These are phyloP conservation scores for Spergularia marina DNA, from an alignment of 148 eudicot species.

Conservation along the genomic window DNA sequence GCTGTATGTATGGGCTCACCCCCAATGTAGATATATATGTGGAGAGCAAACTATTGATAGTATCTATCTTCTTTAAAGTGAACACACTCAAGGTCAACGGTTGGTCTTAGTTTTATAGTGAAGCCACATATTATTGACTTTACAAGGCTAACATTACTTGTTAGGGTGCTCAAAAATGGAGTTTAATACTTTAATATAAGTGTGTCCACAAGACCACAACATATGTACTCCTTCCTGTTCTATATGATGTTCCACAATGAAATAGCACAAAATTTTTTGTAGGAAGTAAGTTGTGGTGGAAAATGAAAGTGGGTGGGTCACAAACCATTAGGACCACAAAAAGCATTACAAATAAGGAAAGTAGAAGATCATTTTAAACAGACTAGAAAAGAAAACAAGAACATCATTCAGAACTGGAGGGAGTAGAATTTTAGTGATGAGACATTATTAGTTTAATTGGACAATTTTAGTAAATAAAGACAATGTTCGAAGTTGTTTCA, in stretches of 20 bases:
- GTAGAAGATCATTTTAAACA: too few species aligned
- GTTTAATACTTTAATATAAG: background rate
- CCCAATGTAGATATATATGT: background rate
- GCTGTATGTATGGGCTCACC: background rate
- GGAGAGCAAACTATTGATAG: background rate
- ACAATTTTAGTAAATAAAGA: background rate
- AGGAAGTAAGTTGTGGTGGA: too few species aligned
- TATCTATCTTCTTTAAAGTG: background rate
- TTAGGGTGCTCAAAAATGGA: background rate
- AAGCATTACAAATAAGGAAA: too few species aligned
- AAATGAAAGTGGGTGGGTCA: too few species aligned
- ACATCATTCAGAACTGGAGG: too few species aligned
- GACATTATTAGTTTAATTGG: background rate
- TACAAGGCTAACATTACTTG: background rate
- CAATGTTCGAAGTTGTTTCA: background rate
- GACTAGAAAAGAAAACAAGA: too few species aligned
- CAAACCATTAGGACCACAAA: too few species aligned
- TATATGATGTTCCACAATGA: too few species aligned
- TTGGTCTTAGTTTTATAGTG: background rate
- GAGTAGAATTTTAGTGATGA: background rate
- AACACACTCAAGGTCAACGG: background rate
- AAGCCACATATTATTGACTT: conserved; percentile 4
- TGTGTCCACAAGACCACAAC: background rate
- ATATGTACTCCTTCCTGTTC: too few species aligned
- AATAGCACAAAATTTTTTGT: too few species aligned